Conservation (phyloP, 805 yeast genomes). For the Zygotorulaspora sp. region DNA sequence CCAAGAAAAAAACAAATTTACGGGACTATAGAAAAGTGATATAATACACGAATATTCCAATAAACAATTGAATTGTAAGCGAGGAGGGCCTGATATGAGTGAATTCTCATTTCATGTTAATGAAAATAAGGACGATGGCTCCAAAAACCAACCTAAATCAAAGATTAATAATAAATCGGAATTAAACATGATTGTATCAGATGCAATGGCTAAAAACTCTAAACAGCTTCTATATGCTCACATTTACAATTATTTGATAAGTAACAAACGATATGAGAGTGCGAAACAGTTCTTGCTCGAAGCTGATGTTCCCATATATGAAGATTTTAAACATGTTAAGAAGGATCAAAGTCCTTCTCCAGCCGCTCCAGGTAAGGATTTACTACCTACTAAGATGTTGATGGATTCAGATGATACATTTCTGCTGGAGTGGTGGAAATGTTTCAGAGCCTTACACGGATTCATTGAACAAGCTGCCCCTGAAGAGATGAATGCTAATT, state of each 20-base stretch:
- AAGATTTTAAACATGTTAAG: conserved; percentile 6
- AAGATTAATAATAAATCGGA: conserved; percentile 4
- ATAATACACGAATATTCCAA: too few species aligned
- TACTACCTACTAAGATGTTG: conserved; percentile 38
- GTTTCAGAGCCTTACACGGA: conserved; percentile 46
- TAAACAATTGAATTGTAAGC: not conserved
- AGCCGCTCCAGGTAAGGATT: conserved; percentile 11
- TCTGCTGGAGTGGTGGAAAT: conserved; percentile 54
- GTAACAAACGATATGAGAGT: conserved; percentile 46
- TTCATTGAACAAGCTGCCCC: conserved; percentile 38
- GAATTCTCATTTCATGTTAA: conserved; percentile 1
- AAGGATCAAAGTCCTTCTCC: conserved; percentile 1
- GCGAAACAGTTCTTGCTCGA: conserved; percentile 46
- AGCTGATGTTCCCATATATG: conserved; percentile 40
- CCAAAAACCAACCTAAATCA: conserved; percentile 16
- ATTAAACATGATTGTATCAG: conserved; percentile 35
- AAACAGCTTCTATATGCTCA: conserved; percentile 50
- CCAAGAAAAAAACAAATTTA: too few species aligned
- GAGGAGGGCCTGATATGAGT: not conserved
- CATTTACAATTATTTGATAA: conserved; percentile 46
- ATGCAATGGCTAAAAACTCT: conserved; percentile 45
- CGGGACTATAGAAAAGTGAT: too few species aligned
- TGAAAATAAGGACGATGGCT: not conserved
- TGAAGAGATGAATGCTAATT: conserved; percentile 20
- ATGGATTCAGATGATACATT: conserved; percentile 45